These are phyloP conservation scores for Teratosphaeria pseudoeucalypti DNA, from an alignment of 2,329 filamentous ascomycete genomes.

Conservation along the genomic window DNA sequence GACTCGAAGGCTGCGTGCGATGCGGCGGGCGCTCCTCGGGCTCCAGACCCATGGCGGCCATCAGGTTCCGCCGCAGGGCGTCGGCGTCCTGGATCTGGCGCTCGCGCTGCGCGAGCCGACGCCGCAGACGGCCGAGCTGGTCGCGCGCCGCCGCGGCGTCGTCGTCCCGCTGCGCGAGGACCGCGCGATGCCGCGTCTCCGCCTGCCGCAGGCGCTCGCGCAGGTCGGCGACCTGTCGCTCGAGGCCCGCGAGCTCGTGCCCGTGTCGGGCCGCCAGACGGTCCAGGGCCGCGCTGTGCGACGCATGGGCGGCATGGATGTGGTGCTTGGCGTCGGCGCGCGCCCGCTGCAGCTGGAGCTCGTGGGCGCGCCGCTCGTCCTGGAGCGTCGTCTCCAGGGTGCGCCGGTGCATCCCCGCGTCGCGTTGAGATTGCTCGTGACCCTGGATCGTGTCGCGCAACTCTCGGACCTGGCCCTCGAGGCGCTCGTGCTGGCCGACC, in stretches of 20 bases:
- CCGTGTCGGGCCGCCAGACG: constrained; percentile 5
- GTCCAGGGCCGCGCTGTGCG: constrained; percentile 4
- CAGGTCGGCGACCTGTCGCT: constrained; percentile 1
- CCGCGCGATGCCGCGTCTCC: background rate
- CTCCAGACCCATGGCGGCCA: constrained; percentile 27
- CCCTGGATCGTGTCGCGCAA: background rate
- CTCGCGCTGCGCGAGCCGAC: constrained; percentile 26
- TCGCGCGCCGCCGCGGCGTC: background rate
- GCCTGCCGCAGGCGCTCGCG: background rate
- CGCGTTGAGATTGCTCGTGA: background rate
- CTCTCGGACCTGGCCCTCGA: background rate
- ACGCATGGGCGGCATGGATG: constrained; percentile 6
- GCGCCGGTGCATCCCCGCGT: background rate
- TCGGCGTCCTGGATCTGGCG: constrained; percentile 29
- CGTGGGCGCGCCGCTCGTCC: constrained; percentile 1
- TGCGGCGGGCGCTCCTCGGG: too few relatives aligned
- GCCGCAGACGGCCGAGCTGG: constrained; percentile 3
- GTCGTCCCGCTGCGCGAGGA: background rate
- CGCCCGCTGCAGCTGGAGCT: constrained; percentile 2
- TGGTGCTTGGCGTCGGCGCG: constrained; percentile 1
- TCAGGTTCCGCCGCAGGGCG: constrained; percentile 27
- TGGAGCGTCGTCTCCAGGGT: background rate
- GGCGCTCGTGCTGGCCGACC: background rate
- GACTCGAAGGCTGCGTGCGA: too few relatives aligned
- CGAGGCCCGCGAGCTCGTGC: constrained; percentile 2